A percentile compares a stretch with the other conserved stretches of the same genome.
Conservation (phyloP, 2,329 filamentous ascomycete species). For the Hypoxylon rubiginosum region DNA sequence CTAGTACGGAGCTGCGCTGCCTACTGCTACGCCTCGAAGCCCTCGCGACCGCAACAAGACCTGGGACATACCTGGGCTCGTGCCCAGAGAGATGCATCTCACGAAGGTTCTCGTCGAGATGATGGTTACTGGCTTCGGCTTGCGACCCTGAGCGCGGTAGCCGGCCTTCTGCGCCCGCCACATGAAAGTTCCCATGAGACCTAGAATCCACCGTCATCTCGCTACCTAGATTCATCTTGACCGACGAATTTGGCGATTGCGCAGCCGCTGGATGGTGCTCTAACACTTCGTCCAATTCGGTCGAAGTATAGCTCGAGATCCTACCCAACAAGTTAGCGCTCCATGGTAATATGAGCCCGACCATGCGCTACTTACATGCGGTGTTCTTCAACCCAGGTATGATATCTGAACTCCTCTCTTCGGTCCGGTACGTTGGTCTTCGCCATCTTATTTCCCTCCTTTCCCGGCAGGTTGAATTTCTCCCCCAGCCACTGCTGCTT, state of each 20-base stretch:
- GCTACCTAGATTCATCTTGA: constrained; percentile 51
- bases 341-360: not conserved
- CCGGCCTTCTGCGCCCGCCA: constrained; percentile 17
- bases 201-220: constrained; percentile 42
- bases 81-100: constrained; percentile 66
- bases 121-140: constrained; percentile 34
- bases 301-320: constrained; percentile 48
- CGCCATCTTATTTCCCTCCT: constrained; percentile 88
- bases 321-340: constrained; percentile 33
- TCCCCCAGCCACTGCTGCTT: constrained; percentile 93
- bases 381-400: constrained; percentile 86
- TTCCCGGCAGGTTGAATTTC: constrained; percentile 82
- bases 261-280: constrained; percentile 43
- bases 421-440: constrained; percentile 98
- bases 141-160: constrained; percentile 33
- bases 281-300: constrained; percentile 45
- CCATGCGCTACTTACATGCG: constrained; percentile 74
- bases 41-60: constrained; percentile 72
- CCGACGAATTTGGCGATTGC: constrained; percentile 51
- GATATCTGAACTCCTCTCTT: constrained; percentile 87
- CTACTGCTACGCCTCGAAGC: constrained; percentile 62
- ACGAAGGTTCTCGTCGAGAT: constrained; percentile 53
- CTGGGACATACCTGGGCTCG: constrained; percentile 80
- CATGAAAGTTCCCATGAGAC: constrained; percentile 40
- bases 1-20: constrained; percentile 56